phyloP scores from a whole-genome alignment of 129 eudicot genomes.

The Lactuca saligna region DNA sequence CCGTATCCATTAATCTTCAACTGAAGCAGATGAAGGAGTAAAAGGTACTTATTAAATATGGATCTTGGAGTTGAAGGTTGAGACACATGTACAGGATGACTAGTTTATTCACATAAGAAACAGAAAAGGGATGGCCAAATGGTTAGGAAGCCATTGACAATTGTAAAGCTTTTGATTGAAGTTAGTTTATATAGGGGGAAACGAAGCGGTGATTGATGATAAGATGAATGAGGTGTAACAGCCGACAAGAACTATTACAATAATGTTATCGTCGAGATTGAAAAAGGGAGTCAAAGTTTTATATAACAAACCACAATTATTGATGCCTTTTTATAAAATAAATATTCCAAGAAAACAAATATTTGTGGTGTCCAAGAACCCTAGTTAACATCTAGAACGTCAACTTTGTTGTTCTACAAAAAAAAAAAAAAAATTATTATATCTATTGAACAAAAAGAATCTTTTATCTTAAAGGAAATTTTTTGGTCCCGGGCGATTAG shows the following conservation, averaged over 20 bases:
- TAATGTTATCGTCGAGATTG: background rate
- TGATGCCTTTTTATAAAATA: background rate
- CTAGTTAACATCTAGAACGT: slow-evolving; percentile 2
- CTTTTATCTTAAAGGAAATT: no score
- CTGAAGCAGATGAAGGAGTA: background rate
- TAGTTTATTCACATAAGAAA: background rate
- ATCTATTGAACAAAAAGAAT: no score
- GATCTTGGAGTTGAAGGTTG: background rate
- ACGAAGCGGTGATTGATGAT: background rate
- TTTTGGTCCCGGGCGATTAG: no score
- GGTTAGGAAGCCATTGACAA: slow-evolving; percentile 3
- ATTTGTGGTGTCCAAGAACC: background rate
- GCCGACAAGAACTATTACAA: background rate
- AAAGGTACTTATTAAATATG: background rate
- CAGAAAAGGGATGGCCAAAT: background rate
- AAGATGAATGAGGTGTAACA: background rate
- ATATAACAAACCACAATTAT: background rate
- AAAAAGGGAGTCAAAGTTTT: background rate
- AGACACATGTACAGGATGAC: background rate
- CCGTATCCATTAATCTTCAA: background rate
- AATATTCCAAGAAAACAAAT: background rate
- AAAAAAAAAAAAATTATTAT: background rate
- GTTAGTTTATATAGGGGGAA: background rate
- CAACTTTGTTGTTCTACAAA: background rate
- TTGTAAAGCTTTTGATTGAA: background rate